phyloP scores from a whole-genome alignment of 2,329 filamentous ascomycete species.

The Paraconiothyrium sp. region DNA sequence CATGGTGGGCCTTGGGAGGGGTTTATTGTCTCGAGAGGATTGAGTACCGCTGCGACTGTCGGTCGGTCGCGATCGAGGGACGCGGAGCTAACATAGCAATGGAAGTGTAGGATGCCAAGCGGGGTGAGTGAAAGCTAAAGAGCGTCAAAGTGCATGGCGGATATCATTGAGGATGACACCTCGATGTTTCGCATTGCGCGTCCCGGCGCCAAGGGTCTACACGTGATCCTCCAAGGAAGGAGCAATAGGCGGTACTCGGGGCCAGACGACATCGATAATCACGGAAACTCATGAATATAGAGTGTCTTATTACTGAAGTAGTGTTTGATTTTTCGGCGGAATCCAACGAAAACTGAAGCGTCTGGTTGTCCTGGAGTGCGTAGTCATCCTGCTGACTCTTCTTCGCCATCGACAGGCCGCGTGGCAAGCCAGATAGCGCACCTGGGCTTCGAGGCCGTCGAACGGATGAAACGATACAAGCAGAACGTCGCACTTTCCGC shows the following conservation, averaged over 20 bases:
- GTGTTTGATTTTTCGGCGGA: neutral
- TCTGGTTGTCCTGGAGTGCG: neutral
- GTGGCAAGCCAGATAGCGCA: neutral
- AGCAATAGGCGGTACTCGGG: slow-evolving; percentile 6
- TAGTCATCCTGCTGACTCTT: neutral
- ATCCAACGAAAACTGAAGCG: neutral
- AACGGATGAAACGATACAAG: neutral
- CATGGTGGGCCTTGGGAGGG: neutral
- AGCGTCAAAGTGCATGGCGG: neutral
- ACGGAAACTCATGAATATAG: neutral
- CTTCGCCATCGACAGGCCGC: neutral
- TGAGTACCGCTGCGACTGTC: slow-evolving; percentile 8
- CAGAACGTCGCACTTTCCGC: neutral
- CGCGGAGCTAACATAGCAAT: slow-evolving; percentile 2
- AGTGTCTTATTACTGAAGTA: neutral
- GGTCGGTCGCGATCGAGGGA: neutral
- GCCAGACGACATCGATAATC: neutral
- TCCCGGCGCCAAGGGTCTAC: slow-evolving; percentile 2
- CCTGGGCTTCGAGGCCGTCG: neutral
- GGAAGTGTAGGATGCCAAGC: neutral
- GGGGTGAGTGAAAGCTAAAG: neutral
- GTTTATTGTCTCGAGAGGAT: neutral
- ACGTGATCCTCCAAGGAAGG: slow-evolving; percentile 2
- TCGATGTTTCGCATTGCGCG: neutral
- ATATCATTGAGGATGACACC: slow-evolving; percentile 1